Evolutionary conservation across 345 rosid genomes (phyloP).

Genomic region (Ceriops zippeliana): DNA sequence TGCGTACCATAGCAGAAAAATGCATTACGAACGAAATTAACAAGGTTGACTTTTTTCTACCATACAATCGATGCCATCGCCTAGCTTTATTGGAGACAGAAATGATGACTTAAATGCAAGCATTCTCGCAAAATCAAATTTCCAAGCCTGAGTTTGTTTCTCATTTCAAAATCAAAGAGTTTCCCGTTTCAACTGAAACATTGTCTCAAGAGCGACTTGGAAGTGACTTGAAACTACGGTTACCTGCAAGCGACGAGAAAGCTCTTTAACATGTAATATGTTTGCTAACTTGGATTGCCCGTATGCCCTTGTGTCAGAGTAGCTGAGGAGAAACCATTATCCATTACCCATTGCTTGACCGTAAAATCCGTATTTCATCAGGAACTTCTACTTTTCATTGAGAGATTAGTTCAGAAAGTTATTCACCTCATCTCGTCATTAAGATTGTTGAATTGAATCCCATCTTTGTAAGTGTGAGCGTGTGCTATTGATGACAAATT

Average conservation of each 20-base stretch:
- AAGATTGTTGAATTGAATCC: slow-evolving; percentile 57
- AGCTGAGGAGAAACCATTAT: slow-evolving; percentile 34
- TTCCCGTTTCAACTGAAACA: neutral
- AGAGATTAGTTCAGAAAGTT: neutral
- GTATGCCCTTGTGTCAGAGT: slow-evolving; percentile 78
- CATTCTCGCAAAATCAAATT: too few species aligned
- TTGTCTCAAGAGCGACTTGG: too few species aligned
- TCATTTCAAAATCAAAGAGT: neutral
- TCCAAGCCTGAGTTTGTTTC: too few species aligned
- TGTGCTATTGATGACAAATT: slow-evolving; percentile 90
- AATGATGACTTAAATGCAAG: too few species aligned
- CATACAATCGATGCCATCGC: too few species aligned
- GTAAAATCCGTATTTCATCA: too few species aligned
- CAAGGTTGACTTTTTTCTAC: too few species aligned
- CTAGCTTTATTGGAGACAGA: too few species aligned
- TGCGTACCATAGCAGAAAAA: slow-evolving; percentile 15
- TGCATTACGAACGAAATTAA: too few species aligned
- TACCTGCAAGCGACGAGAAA: slow-evolving; percentile 82
- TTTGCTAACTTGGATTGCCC: slow-evolving; percentile 95
- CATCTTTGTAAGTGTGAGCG: slow-evolving; percentile 49
- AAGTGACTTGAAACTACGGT: too few species aligned
- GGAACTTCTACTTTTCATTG: too few species aligned
- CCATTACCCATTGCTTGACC: too few species aligned
- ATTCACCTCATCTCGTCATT: slow-evolving; percentile 45
- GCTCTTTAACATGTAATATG: slow-evolving; percentile 79